phyloP scores from a whole-genome alignment of 2,329 filamentous ascomycete genomes.

The Cercospora nicotianae region DNA sequence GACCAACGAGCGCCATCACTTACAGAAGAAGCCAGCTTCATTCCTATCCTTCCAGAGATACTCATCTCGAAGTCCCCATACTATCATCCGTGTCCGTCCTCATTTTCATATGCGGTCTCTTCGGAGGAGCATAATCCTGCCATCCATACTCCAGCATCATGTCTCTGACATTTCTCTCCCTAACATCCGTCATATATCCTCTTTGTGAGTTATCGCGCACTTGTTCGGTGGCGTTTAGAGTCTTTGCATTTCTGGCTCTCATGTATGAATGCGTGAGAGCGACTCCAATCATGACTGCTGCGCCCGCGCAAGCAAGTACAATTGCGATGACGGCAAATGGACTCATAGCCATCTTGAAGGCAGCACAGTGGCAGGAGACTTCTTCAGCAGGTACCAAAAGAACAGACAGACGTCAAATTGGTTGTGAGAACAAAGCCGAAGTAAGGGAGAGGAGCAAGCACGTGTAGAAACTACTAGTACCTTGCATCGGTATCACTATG shows the following conservation, averaged over 20 bases:
- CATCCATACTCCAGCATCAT: neutral
- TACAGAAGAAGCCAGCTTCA: neutral
- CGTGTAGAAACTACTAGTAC: neutral
- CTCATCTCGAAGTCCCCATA: neutral
- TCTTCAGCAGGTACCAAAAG: too few species aligned
- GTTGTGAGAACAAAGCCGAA: neutral
- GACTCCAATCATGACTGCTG: neutral
- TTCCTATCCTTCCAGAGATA: neutral
- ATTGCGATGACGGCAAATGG: neutral
- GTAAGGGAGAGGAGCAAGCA: neutral
- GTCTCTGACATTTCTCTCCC: neutral
- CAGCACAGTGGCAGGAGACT: neutral
- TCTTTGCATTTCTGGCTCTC: neutral
- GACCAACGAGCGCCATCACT: neutral
- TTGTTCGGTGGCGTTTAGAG: neutral
- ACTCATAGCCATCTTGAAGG: neutral
- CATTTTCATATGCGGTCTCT: neutral
- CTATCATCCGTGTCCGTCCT: neutral
- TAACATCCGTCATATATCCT: neutral
- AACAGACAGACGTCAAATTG: too few species aligned
- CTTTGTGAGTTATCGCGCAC: neutral
- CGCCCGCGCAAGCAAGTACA: neutral
- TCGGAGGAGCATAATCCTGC: neutral
- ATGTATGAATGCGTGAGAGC: neutral
- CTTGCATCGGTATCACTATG: neutral